Percentiles rank a stretch among this genome's conserved stretches.
These are phyloP conservation scores for Huntiella moniliformis DNA, from an alignment of 2,329 filamentous ascomycete genomes.

Conservation along the genomic window DNA sequence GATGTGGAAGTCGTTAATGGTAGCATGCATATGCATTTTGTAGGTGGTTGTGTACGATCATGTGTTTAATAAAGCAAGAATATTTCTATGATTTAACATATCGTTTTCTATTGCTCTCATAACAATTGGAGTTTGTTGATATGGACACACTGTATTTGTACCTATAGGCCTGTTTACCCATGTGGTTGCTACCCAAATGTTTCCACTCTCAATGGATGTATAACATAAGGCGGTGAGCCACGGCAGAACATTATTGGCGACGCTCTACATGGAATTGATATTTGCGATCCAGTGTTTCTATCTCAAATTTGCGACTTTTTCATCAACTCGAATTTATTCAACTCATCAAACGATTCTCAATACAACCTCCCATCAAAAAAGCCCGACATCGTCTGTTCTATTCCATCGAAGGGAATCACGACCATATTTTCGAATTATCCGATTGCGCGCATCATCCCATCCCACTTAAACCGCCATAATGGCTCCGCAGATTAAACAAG, in stretches of 20 bases:
- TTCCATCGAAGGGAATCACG: too few relatives aligned
- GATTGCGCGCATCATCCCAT: background rate
- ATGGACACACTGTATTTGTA: too few relatives aligned
- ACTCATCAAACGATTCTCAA: background rate
- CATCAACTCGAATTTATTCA: background rate
- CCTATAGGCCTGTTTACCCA: too few relatives aligned
- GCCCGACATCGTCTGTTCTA: background rate
- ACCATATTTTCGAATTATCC: background rate
- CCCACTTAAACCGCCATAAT: slow-evolving; percentile 24
- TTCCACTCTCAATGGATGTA: too few relatives aligned
- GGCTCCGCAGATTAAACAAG: slow-evolving; percentile 88
- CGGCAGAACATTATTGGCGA: slow-evolving; percentile 5
- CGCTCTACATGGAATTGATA: background rate
- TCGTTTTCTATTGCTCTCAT: too few relatives aligned
- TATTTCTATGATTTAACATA: too few relatives aligned
- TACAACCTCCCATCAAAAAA: background rate
- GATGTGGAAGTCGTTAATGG: slow-evolving; percentile 11
- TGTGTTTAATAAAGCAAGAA: background rate
- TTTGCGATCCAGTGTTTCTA: background rate
- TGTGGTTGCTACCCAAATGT: too few relatives aligned
- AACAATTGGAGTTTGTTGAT: too few relatives aligned
- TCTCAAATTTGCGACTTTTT: too few relatives aligned
- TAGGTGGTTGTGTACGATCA: background rate
- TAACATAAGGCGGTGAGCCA: slow-evolving; percentile 5
- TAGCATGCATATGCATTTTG: background rate